Evolutionary conservation across 371 early-diverging fungal species (phyloP).

Genomic region (Circinella minor): DNA sequence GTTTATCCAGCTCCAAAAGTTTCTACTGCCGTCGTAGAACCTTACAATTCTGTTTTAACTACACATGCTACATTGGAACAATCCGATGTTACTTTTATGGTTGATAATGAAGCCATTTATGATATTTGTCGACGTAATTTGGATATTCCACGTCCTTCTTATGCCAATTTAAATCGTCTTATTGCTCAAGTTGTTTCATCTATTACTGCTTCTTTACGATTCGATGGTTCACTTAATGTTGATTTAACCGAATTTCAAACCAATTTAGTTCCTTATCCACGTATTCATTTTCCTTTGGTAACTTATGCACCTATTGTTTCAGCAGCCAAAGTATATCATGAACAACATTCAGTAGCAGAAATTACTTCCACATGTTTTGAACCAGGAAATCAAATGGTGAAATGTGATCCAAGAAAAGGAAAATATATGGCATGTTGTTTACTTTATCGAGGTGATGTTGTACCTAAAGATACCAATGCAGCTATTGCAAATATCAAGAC

Average conservation of each 20-base stretch:
- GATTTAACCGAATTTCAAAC: constrained; percentile 97
- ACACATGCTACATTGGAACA: constrained; percentile 96
- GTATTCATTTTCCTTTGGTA: constrained; percentile 94
- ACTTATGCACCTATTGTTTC: constrained; percentile 93
- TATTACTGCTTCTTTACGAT: constrained; percentile 98
- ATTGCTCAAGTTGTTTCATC: constrained; percentile 99
- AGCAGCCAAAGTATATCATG: constrained; percentile 89
- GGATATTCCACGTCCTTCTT: constrained; percentile 95
- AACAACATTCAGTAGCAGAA: constrained; percentile 86
- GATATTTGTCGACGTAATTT: constrained; percentile 98
- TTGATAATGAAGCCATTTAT: constrained; percentile 95
- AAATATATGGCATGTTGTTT: constrained; percentile 96
- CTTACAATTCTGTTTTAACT: constrained; percentile 96
- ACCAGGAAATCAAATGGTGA: constrained; percentile 94
- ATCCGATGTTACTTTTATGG: constrained; percentile 91
- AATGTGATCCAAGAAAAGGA: constrained; percentile 90
- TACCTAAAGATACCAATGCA: constrained; percentile 82
- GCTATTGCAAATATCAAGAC: constrained; percentile 89
- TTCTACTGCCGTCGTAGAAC: constrained; percentile 97
- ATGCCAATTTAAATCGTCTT: constrained; percentile 95
- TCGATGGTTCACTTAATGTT: constrained; percentile 94
- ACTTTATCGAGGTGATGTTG: constrained; percentile 92
- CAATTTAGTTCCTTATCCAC: constrained; percentile 96
- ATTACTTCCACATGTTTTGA: constrained; percentile 93
- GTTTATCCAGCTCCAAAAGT: constrained; percentile 99